A percentile compares a stretch with the other conserved stretches of the same genome.
phyloP scores from a whole-genome alignment of 1,139 yeast species.

The Debaryomycetaceae sp. region DNA sequence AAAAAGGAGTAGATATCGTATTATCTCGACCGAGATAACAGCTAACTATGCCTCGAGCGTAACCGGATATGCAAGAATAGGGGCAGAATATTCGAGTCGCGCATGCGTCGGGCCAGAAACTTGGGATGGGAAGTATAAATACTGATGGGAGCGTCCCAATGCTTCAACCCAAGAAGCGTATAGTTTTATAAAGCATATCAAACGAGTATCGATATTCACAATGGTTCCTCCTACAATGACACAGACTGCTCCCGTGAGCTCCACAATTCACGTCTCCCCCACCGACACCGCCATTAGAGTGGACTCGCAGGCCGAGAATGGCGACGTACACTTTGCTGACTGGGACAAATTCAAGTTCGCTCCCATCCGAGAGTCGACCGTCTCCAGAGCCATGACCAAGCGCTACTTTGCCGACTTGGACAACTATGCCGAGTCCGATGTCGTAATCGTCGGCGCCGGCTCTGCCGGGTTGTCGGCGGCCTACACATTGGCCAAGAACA shows the following conservation, averaged over 20 bases:
- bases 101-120: no score
- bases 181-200: neutral
- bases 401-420: constrained; percentile 68
- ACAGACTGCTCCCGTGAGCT: constrained; percentile 12
- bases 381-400: constrained; percentile 74
- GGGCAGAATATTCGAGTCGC: no score
- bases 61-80: no score
- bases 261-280: constrained; percentile 2
- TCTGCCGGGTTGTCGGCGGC: constrained; percentile 74
- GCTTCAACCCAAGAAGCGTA: neutral
- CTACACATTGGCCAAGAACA: constrained; percentile 56
- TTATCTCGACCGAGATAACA: no score
- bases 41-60: no score
- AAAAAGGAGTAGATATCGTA: no score
- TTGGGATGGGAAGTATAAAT: no score
- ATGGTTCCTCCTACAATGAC: constrained; percentile 30
- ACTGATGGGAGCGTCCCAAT: neutral
- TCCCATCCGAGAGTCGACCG: constrained; percentile 70
- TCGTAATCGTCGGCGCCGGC: constrained; percentile 72
- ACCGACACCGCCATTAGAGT: constrained; percentile 2
- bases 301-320: constrained; percentile 7
- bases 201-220: neutral
- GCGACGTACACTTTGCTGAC: constrained; percentile 28
- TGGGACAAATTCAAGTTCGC: constrained; percentile 62
- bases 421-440: constrained; percentile 64